Percentiles rank a stretch among this genome's conserved stretches.
Evolutionary conservation across 2,329 filamentous ascomycete genomes (phyloP).

Genomic region (Zymoseptoria passerinii): DNA sequence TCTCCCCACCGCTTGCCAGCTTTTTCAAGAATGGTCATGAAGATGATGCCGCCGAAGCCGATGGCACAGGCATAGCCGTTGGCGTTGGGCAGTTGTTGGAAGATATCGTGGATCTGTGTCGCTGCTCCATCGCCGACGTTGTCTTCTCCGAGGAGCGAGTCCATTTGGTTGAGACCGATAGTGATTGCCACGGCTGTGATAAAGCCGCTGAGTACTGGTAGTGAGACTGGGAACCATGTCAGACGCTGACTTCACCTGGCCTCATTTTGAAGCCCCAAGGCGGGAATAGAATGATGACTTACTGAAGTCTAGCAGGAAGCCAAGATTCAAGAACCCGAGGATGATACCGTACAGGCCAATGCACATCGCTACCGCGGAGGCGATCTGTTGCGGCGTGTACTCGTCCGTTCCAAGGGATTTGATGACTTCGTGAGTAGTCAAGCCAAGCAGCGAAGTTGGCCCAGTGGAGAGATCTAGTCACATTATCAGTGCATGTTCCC

Average conservation of each 20-base stretch:
- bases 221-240: slow-evolving; percentile 37
- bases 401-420: slow-evolving; percentile 39
- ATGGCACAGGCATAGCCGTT: slow-evolving; percentile 52
- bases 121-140: slow-evolving; percentile 46
- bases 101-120: slow-evolving; percentile 51
- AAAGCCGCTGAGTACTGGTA: slow-evolving; percentile 57
- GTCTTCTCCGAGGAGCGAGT: slow-evolving; percentile 49
- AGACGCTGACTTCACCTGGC: neutral
- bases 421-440: slow-evolving; percentile 55
- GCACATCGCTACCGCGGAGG: slow-evolving; percentile 54
- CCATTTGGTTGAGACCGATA: slow-evolving; percentile 58
- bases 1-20: slow-evolving; percentile 52
- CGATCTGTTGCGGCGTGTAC: slow-evolving; percentile 48
- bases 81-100: slow-evolving; percentile 48
- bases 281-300: neutral
- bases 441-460: slow-evolving; percentile 56
- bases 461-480: slow-evolving; percentile 57
- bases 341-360: slow-evolving; percentile 54
- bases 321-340: slow-evolving; percentile 50
- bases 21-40: slow-evolving; percentile 50
- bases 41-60: slow-evolving; percentile 49
- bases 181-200: slow-evolving; percentile 59
- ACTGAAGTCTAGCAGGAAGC: slow-evolving; percentile 46
- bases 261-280: no score
- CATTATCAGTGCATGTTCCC: no score